Conservation (phyloP, 495 filamentous ascomycete species). For the Penicillium soppii region DNA sequence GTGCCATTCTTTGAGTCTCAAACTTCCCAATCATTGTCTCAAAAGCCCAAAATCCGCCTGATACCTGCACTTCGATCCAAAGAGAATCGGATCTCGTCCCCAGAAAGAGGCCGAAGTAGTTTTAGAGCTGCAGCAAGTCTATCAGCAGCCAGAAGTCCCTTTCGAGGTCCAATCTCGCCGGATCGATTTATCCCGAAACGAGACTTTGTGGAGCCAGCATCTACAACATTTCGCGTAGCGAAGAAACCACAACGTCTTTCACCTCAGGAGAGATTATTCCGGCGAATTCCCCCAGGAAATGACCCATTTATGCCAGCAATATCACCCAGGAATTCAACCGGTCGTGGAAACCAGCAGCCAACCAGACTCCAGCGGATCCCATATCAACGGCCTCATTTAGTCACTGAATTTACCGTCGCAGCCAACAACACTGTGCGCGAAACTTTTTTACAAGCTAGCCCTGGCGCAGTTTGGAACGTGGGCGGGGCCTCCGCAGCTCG, state of each 20-base stretch:
- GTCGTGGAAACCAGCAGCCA: constrained; percentile 20
- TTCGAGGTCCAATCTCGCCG: constrained; percentile 31
- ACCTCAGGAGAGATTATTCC: constrained; percentile 58
- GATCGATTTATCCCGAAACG: constrained; percentile 73
- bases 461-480: constrained; percentile 77
- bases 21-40: constrained; percentile 14
- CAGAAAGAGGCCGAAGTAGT: constrained; percentile 18
- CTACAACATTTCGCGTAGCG: constrained; percentile 61
- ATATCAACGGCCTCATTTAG: constrained; percentile 35
- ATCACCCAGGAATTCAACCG: constrained; percentile 12
- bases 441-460: constrained; percentile 50
- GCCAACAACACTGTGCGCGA: constrained; percentile 9
- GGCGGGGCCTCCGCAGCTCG: constrained; percentile 60
- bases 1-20: constrained; percentile 17
- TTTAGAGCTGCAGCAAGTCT: constrained; percentile 6
- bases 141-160: constrained; percentile 2
- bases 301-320: constrained; percentile 63
- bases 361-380: constrained; percentile 21
- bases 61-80: constrained; percentile 3
- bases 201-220: constrained; percentile 37
- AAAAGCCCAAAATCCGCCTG: neutral
- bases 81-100: constrained; percentile 10
- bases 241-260: constrained; percentile 62
- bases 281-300: constrained; percentile 52
- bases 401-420: constrained; percentile 24